phyloP scores from a whole-genome alignment of 192 early-diverging fungal species.

The Mortierella hygrophila region DNA sequence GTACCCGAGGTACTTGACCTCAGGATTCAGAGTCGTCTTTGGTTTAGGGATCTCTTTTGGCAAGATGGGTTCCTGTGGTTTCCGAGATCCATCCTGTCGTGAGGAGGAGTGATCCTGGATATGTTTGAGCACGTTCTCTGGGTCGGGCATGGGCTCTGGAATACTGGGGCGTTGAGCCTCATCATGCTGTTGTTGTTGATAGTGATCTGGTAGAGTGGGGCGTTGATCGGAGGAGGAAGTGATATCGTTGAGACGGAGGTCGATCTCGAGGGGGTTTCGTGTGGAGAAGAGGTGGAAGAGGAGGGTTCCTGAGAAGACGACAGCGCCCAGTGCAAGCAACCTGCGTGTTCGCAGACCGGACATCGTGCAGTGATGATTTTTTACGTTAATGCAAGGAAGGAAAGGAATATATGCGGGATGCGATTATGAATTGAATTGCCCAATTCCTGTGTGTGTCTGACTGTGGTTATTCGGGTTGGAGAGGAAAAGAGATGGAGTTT shows the following conservation, averaged over 20 bases:
- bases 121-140: constrained; percentile 11
- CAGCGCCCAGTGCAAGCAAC: background rate
- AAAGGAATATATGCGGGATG: background rate
- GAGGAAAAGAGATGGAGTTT: background rate
- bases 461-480: background rate
- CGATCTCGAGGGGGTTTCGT: background rate
- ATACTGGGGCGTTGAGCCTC: background rate
- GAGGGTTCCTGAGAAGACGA: constrained; percentile 6
- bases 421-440: background rate
- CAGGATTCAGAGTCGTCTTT: constrained; percentile 9
- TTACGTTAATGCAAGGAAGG: background rate
- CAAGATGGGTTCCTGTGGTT: background rate
- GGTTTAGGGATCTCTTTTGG: constrained; percentile 14
- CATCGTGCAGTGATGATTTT: background rate
- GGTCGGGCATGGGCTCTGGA: background rate
- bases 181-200: background rate
- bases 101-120: background rate
- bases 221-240: background rate
- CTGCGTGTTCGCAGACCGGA: constrained; percentile 14
- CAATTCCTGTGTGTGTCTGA: background rate
- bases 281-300: constrained; percentile 17
- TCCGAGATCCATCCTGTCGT: background rate
- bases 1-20: constrained; percentile 22
- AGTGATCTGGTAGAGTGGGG: background rate
- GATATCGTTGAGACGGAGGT: background rate